These are phyloP conservation scores for Saprolegnia parasitica DNA, from an alignment of 352 stramenopile genomes.

Conservation along the genomic window DNA sequence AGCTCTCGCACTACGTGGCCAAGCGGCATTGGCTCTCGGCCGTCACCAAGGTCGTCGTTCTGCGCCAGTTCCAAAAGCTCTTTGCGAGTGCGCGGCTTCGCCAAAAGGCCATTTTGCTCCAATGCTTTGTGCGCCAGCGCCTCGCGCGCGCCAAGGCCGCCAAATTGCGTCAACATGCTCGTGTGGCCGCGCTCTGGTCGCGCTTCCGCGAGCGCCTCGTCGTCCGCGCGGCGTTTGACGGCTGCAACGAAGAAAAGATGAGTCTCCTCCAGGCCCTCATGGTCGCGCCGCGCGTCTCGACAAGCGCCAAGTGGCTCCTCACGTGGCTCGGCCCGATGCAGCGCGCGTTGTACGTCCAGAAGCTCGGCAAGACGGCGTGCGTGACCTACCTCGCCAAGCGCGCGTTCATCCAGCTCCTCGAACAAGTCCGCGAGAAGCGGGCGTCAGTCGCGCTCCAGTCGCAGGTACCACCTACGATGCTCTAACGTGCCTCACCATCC, in stretches of 20 bases:
- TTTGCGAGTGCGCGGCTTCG: conserved; percentile 68
- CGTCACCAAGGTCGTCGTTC: conserved; percentile 60
- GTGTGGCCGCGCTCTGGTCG: conserved; percentile 56
- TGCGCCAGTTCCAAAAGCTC: conserved; percentile 61
- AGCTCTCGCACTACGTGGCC: conserved; percentile 53
- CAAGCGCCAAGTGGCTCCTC: conserved; percentile 67
- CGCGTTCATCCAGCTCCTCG: conserved; percentile 71
- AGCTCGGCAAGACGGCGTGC: conserved; percentile 75
- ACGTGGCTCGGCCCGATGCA: conserved; percentile 79
- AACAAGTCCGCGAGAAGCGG: conserved; percentile 58
- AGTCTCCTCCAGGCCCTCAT: conserved; percentile 74
- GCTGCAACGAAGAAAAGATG: conserved; percentile 77
- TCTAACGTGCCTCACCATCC: too few species aligned
- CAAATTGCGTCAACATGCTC: conserved; percentile 39
- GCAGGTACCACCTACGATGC: too few species aligned
- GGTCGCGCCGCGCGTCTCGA: conserved; percentile 51
- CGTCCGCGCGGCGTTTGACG: conserved; percentile 71
- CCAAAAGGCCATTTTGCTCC: conserved; percentile 64
- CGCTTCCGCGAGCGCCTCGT: conserved; percentile 61
- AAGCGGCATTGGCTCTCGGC: conserved; percentile 78
- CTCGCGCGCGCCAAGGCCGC: conserved; percentile 61
- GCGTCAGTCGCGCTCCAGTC: conserved; percentile 61
- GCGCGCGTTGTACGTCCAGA: conserved; percentile 79
- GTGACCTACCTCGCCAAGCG: conserved; percentile 68
- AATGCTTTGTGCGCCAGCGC: conserved; percentile 72